Evolutionary conservation across 371 early-diverging fungal species (phyloP), one percentile per base, ranked within the genome.

Genomic region (Mucor mucedo): DNA sequence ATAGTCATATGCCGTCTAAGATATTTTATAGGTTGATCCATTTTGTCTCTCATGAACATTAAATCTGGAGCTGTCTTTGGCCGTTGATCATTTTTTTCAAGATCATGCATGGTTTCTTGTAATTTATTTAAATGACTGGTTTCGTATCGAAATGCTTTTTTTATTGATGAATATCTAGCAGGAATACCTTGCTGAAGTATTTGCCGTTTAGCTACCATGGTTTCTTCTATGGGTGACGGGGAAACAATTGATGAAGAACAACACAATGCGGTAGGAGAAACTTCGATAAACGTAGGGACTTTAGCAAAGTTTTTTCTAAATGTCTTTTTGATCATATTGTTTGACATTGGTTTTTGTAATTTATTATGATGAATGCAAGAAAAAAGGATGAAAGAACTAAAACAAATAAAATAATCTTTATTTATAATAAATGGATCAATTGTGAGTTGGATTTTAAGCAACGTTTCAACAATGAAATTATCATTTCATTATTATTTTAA

Each of bases 401-500:
- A 21, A 21, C 21, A 21, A 21, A 21, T 0, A 21, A 21, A 21
- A 21, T 21, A 21, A 21, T 21, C 21, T 21, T 21, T 21, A 21
- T 21, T 1, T 21, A 21, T 21, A 21, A 21, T 21, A 21, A 21
- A 21, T 21, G 21, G 21, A 21, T 21, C 21, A 21, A 21, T 21
- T 21, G 1, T 21, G 21, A 21, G 21, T 21, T 21, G 21, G 21
- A 0, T 21, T 14, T n/a, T 44, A 44, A 44, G 16, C 13, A 16
- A 44, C 13, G 16, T 14, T n/a, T 44, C 21, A 14, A 44, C 16
- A 44, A 44, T 44, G 44, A 44, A 44, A 44, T 4, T 44, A 14
- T 13, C 14, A 44, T 44, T 52, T 52, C 14, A 44, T 44, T 44
- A 47, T 47, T 3, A 39, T 2, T 67, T 38, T 38, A 74, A 58